A percentile compares a stretch with the other conserved stretches of the same genome.
These are phyloP conservation scores for Lentinula sp. DNA, from an alignment of 768 basidiomycete genomes.

Conservation along the genomic window DNA sequence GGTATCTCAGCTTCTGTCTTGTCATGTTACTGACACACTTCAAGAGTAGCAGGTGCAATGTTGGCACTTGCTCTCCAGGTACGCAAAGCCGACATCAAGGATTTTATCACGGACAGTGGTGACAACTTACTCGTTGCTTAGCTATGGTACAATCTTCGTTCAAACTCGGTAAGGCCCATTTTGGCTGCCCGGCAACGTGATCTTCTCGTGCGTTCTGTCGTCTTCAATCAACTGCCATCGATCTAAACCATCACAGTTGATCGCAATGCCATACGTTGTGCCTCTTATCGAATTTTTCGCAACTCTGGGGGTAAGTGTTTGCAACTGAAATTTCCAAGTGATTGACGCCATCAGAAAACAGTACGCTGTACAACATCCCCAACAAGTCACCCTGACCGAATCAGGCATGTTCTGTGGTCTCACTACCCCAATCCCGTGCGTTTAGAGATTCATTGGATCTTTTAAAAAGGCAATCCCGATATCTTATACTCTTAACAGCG, in stretches of 20 bases:
- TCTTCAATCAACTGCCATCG: background rate
- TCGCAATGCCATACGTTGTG: slow-evolving; percentile 4
- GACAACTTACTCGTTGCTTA: background rate
- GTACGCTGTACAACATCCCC: slow-evolving; percentile 5
- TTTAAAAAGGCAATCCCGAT: background rate
- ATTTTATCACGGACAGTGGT: background rate
- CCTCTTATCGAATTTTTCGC: slow-evolving; percentile 3
- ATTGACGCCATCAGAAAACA: background rate
- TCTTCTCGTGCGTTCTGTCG: background rate
- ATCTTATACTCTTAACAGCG: background rate
- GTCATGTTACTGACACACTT: background rate
- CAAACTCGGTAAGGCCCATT: background rate
- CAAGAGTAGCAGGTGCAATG: slow-evolving; percentile 9
- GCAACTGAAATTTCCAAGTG: background rate
- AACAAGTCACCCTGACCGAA: background rate
- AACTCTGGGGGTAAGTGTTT: background rate
- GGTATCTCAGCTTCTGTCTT: background rate
- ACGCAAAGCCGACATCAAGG: background rate
- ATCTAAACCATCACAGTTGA: slow-evolving; percentile 1
- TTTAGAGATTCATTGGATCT: background rate
- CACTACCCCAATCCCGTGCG: background rate
- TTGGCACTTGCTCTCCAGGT: slow-evolving; percentile 8
- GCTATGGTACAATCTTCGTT: slow-evolving; percentile 7
- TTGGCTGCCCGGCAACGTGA: background rate
- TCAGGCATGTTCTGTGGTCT: slow-evolving; percentile 9